Conservation (phyloP, 129 eudicot species). For the Ambrosia artemisiifolia region DNA sequence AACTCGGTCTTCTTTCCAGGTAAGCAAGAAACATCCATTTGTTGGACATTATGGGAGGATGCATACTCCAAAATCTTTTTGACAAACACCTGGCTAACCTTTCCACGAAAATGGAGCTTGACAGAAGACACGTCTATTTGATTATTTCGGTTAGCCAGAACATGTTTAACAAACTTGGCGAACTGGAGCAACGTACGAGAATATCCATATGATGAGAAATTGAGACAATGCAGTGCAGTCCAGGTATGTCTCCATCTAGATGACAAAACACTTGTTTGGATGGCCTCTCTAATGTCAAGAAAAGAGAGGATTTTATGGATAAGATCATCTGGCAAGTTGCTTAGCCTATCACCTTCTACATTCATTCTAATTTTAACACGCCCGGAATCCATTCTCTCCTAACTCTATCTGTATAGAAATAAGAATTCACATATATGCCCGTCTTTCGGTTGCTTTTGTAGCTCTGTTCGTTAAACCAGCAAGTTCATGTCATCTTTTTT, state of each 20-base stretch:
- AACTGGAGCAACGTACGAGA: neutral
- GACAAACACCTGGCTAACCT: neutral
- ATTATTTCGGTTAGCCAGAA: neutral
- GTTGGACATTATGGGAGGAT: conserved; percentile 17
- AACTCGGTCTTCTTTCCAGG: neutral
- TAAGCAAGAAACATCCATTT: neutral
- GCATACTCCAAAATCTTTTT: neutral
- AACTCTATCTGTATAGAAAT: neutral
- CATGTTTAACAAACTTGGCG: neutral
- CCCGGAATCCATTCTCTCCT: neutral
- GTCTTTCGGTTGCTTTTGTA: neutral
- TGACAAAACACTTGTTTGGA: too few relatives aligned
- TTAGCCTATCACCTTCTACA: conserved; percentile 11
- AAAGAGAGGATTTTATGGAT: conserved; percentile 12
- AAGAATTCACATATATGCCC: neutral
- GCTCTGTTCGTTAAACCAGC: neutral
- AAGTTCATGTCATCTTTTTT: neutral
- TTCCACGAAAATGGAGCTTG: neutral
- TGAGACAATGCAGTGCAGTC: too few relatives aligned
- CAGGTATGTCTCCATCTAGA: too few relatives aligned
- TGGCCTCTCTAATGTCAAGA: too few relatives aligned
- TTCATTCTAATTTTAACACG: neutral
- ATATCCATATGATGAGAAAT: too few relatives aligned
- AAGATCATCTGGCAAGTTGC: conserved; percentile 12
- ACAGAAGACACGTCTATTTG: neutral